phyloP scores from a whole-genome alignment of 2,329 filamentous ascomycete species.

The Tolypocladium nubicola region DNA sequence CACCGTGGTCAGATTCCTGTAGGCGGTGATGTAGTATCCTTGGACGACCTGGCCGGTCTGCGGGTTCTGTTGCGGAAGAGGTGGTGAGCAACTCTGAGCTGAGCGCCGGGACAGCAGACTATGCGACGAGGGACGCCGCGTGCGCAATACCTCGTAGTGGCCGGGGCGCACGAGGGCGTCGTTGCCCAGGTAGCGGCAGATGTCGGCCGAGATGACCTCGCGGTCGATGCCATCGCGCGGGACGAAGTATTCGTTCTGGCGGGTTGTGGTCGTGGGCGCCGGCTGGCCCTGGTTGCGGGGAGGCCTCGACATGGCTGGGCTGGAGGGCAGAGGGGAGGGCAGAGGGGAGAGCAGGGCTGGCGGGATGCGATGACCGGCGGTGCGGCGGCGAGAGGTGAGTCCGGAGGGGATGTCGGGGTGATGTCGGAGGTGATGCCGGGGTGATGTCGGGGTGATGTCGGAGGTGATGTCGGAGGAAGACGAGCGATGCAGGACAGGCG shows the following conservation, averaged over 20 bases:
- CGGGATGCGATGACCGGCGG: background rate
- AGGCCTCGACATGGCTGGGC: conserved; percentile 27
- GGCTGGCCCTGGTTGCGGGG: conserved; percentile 25
- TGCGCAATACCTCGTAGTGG: conserved; percentile 52
- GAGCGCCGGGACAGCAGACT: background rate
- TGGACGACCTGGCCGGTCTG: conserved; percentile 49
- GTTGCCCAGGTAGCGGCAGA: conserved; percentile 74
- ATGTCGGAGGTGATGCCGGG: conserved; percentile 4
- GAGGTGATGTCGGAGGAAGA: conserved; percentile 1
- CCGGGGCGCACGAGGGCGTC: conserved; percentile 70
- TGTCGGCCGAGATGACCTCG: conserved; percentile 76
- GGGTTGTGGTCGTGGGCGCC: conserved; percentile 27
- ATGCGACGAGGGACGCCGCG: background rate
- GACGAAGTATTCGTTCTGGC: conserved; percentile 72
- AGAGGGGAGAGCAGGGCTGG: background rate
- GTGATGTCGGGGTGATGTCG: background rate
- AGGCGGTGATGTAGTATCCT: conserved; percentile 70
- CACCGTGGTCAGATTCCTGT: conserved; percentile 69
- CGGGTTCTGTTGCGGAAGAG: conserved; percentile 31
- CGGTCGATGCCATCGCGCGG: conserved; percentile 72
- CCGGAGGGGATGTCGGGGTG: conserved; percentile 3
- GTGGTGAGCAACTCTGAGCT: background rate
- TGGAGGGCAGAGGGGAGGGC: background rate
- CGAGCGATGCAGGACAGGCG: conserved; percentile 7
- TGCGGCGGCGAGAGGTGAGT: conserved; percentile 7